Conservation (phyloP, 2,329 filamentous ascomycete species). For the Cordyceps pruinosa region DNA sequence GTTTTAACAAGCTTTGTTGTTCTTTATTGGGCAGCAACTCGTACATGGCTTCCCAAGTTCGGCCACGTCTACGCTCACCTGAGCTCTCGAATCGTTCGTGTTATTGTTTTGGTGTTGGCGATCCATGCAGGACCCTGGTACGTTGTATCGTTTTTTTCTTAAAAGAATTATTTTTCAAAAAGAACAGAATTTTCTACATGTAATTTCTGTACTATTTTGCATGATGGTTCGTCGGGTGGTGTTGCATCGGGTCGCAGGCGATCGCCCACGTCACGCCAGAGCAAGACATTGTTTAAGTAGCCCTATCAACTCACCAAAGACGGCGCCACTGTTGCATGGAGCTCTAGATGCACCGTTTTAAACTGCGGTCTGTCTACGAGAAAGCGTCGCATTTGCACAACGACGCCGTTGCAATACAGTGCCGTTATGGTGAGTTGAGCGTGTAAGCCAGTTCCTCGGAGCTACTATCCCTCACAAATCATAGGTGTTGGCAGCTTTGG, state of each 20-base stretch:
- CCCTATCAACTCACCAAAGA: neutral
- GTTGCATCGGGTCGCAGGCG: neutral
- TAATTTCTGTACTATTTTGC: neutral
- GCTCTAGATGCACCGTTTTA: constrained; percentile 2
- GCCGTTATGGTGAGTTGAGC: no score
- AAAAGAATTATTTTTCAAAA: neutral
- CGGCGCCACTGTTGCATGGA: neutral
- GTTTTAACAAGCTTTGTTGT: neutral
- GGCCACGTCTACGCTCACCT: constrained; percentile 4
- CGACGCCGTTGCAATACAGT: neutral
- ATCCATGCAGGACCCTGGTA: neutral
- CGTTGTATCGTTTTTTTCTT: neutral
- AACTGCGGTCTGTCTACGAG: neutral
- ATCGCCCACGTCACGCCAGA: neutral
- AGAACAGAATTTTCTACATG: no score
- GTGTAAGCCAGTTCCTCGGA: no score
- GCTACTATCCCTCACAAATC: no score
- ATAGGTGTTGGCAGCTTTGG: no score
- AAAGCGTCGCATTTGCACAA: neutral
- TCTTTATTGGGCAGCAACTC: constrained; percentile 4
- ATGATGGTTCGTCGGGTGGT: neutral
- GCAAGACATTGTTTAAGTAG: no score
- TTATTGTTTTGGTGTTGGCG: neutral
- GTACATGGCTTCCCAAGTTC: neutral
- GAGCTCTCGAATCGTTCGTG: neutral